Evolutionary conservation across 1,284 basidiomycete species (phyloP).

Genomic region (Exobasidium rhododendri): DNA sequence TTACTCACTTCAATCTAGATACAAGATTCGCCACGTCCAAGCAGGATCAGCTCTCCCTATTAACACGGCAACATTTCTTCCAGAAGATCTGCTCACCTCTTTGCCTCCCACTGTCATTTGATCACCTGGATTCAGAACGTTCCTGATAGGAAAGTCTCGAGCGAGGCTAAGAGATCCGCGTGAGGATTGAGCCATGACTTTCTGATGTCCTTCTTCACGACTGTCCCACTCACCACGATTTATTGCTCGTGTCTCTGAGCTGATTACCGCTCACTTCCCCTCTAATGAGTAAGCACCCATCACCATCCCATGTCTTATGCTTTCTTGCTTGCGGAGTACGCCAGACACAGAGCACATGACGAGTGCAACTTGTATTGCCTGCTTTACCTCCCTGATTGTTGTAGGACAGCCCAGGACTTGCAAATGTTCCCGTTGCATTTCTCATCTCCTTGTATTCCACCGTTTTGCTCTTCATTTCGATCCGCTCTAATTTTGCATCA

Average conservation of each 20-base stretch:
- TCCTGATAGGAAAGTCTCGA: not conserved
- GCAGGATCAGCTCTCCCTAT: too few relatives aligned
- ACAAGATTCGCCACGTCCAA: too few relatives aligned
- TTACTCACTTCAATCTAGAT: not conserved
- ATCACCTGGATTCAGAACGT: not conserved
- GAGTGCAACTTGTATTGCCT: not conserved
- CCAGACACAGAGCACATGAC: conserved; percentile 32
- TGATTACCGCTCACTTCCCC: conserved; percentile 25
- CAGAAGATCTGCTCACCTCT: not conserved
- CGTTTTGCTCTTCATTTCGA: not conserved
- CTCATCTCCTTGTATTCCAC: not conserved
- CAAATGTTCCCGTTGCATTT: not conserved
- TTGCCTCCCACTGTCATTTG: not conserved
- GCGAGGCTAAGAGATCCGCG: not conserved
- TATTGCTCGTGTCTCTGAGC: not conserved
- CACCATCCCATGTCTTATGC: conserved; percentile 81
- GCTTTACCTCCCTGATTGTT: not conserved
- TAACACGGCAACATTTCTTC: too few relatives aligned
- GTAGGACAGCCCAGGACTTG: conserved; percentile 3
- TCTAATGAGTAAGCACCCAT: conserved; percentile 49
- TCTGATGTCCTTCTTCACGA: not conserved
- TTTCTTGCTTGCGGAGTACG: conserved; percentile 73
- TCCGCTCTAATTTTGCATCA: not conserved
- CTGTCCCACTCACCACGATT: not conserved
- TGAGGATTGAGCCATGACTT: not conserved